Base-by-base conservation (phyloP, 768 basidiomycete species). In the Sistotremastrum niveocremeum region DNA sequence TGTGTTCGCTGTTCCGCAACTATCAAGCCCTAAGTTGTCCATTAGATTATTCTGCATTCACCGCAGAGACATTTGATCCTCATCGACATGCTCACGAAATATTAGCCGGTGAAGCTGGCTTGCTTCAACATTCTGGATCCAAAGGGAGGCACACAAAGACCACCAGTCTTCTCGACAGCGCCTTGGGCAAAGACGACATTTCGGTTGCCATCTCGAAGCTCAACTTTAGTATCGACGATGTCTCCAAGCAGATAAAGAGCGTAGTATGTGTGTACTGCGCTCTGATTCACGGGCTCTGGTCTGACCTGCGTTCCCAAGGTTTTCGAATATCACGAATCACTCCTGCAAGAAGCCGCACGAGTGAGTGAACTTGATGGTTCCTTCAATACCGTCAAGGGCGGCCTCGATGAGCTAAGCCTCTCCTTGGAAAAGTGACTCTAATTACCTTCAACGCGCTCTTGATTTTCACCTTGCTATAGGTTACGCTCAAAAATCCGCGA, bases 61-160 rank as follows among this genome's bases (percentile, higher is more conserved):
- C 84, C 31, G 70, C 65, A 37, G 60, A 77, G 2, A 70, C 79
- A 34, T 98, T 97, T 60, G 83, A 94, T 59, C 72, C 87, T 10
- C 84, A 86, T 56, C 83, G 84, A 37, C 95, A 93, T 59, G 93
- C 93, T 2, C 91, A 91, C 60, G 79, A 87, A 10, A 74, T 94
- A 45, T 72, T 97, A 28, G 82, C 90, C 4, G 84, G 87, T 29
- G 82, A 90, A 53, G 59, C 77, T 0, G 88, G 93, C 58, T 74
- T 79, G 8, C 61, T 71, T 43, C 65, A 62, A 47, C 57, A 60
- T 63, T 62, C 54, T 46, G 20, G 5, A 59, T 31, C 56, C 61
- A 48, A 67, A 64, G 51, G 51, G 59, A 30, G 46, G 54, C 29
- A 39, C 7, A 41, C 58, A 11, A 41, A 47, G 33, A 42, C 59